Base-by-base conservation (phyloP, 2,329 filamentous ascomycete genomes). In the Volutella citrinella region DNA sequence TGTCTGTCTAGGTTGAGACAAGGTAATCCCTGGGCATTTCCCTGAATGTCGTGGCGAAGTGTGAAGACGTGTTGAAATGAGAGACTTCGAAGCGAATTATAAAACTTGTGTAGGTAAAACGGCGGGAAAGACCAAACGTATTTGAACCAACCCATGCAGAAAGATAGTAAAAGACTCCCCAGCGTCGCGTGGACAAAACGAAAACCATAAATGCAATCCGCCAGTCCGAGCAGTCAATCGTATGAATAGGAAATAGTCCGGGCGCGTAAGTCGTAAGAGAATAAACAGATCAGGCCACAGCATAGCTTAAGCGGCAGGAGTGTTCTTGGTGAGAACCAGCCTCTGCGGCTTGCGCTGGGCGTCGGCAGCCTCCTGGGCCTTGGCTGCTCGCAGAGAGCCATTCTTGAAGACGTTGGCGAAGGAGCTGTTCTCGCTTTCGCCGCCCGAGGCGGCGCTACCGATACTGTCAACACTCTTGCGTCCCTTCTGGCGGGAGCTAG, bases 311-410 rank as follows among this genome's bases (percentile, higher is more conserved):
- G 42, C 49, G 42, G 40, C 36, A 12, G 45, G 29, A 5, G 36
- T 52, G 42, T 32, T 51, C 60, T 82, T 90, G 48, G 86, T 90
- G 48, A 96, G 76, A 48, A 96, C 84, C 57, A 95, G 79, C 73
- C 89, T 84, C 34, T 88, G 84, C 50, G 84, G 85, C 71, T 84
- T 90, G 65, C 88, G 87, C 64, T 87, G 80, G 39, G 75, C 72
- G 45, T 77, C 73, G 32, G 65, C 63, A 25, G 67, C 68, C 51
- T 80, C 72, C 44, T 76, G 64, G 22, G 54, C 62, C 59, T 80
- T 75, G 65, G 69, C 61, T 29, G 65, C 61, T 56, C 70, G 61
- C 58, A 71, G 62, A 51, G 67, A 59, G 40, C 69, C 70, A 36
- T 78, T 75, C 69, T 82, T 82, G 57, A 82, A 80, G 17, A 82